phyloP scores from a whole-genome alignment of 495 filamentous ascomycete genomes.

The Umbilicaria muhlenbergii region DNA sequence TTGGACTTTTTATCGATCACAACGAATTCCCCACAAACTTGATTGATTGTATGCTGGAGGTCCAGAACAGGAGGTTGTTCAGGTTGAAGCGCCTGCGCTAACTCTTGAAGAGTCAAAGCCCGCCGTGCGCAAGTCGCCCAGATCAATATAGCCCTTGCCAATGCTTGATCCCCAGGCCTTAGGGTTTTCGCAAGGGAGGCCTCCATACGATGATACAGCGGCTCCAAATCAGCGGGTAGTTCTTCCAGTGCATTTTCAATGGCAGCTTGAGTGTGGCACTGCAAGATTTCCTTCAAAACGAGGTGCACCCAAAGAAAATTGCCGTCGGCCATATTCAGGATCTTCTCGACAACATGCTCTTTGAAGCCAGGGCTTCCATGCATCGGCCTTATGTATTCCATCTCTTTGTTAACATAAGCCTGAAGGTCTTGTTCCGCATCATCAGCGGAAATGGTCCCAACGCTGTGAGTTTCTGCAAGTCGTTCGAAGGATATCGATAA shows the following conservation, averaged over 20 bases:
- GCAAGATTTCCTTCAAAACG: constrained; percentile 19
- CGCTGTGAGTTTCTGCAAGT: background rate
- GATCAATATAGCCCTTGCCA: constrained; percentile 17
- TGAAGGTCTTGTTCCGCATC: constrained; percentile 7
- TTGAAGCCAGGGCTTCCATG: constrained; percentile 4
- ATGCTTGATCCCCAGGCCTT: constrained; percentile 5
- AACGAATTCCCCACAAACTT: constrained; percentile 26
- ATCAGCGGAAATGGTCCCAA: constrained; percentile 4
- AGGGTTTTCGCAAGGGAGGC: constrained; percentile 10
- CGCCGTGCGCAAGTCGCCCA: constrained; percentile 18
- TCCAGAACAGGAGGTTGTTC: constrained; percentile 14
- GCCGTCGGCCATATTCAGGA: constrained; percentile 6
- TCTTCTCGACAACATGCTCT: constrained; percentile 5
- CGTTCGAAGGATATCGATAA: constrained; percentile 7
- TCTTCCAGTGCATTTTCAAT: constrained; percentile 19
- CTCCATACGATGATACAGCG: constrained; percentile 24
- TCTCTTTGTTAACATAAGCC: constrained; percentile 9
- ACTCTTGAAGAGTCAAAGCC: constrained; percentile 16
- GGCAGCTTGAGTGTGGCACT: constrained; percentile 16
- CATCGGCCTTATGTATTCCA: constrained; percentile 2
- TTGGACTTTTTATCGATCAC: constrained; percentile 18
- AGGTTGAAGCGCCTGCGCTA: constrained; percentile 15
- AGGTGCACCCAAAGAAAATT: constrained; percentile 19
- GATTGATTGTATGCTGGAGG: constrained; percentile 17
- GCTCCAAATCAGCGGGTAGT: constrained; percentile 25